Evolutionary conservation across 2,329 filamentous ascomycete species (phyloP), one percentile per base, ranked within the genome.

Genomic region (Aureobasidium mangrovei): DNA sequence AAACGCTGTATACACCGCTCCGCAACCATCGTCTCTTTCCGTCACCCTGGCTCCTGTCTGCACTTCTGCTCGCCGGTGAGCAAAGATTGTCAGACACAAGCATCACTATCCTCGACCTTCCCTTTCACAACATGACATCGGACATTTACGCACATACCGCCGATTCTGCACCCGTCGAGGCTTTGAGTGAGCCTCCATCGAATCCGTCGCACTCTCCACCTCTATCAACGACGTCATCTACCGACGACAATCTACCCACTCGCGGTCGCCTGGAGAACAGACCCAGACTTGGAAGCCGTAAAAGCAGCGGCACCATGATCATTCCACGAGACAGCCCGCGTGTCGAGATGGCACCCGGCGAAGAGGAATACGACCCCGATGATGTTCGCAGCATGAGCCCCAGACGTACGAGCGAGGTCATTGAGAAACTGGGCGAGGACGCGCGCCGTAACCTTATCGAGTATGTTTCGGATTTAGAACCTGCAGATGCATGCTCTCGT

Each of bases 301-400:
- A 88, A 70, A 86, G 83, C 65, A 91, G 86, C 67, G 86, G 86
- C 52, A 88, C 86, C 35, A 84, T 91, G 60, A 86, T 90, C 55
- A 85, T 93, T 4, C 82, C 85, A 27, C 80, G 87, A 58, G 85
- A 89, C 35, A 84, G 79, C 60, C 81, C 80, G 4, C 80, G 83
- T 54, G 81, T 87, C 53, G 85, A 86, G 58, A 79, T 85, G 18
- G 46, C 42, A 28, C 72, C 82, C 54, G 82, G 86, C 55, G 77
- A 83, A 38, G 80, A 86, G 58, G 79, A 88, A 59, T 87, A 90
- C 62, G 88, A 90, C 28, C 86, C 90, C 27, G 86, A 89, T 67
- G 91, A 96, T 69, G 91, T 93, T 58, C 78, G 91, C 64, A 87
- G 89, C 58, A 97, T 98, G 91, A 96, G 91, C 68, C 91, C 91